Evolutionary conservation across 75 land plant genomes (phyloP), one percentile per base, ranked within the genome.

Genomic region (Azolla pinnata): DNA sequence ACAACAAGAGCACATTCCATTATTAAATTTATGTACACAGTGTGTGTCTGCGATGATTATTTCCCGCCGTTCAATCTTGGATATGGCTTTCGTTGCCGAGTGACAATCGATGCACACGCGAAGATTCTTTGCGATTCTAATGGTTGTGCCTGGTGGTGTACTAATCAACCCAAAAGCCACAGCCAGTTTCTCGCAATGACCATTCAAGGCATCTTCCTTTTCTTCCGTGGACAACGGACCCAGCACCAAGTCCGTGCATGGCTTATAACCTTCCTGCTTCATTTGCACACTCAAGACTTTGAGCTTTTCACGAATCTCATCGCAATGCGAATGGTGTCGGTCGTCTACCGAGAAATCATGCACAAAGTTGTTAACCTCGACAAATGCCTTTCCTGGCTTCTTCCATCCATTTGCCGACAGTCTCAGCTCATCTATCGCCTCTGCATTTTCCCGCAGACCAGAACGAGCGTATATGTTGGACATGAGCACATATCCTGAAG

Each of bases 171-270:
- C 72, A 73, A 72, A 78, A 12, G 81, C 81, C 58, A 73, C 69
- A 4, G 75, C 81, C 52, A 78, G 56, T 66, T 78, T 78, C 47
- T 78, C 81, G 24, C 75, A 68, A 42, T 78, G 81, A 23, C 66
- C 57, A 47, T 61, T 44, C 51, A 68, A 44, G 29, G 66, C 64
- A 44, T 78, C 66, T 57, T 65, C 71, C 35, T 78, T 78, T 26
- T 65, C 75, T 31, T 72, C 72, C 49, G 72, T 75, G 48, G 63
- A 57, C 24, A 70, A 57, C 21, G 64, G 68, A 18, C 54, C 47
- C 7, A 66, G 28, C 28, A 77, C 75, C 51, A 67, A 64, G 18
- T 59, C 32, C 14, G 66, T 68, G 0, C 54, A 18, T 1, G 80
- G 71, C 31, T 42, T 55, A 56, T 70, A 77, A 25, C 80, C 80